phyloP scores from a whole-genome alignment of 2,329 filamentous ascomycete species.

The Fusarium fujikuroi region DNA sequence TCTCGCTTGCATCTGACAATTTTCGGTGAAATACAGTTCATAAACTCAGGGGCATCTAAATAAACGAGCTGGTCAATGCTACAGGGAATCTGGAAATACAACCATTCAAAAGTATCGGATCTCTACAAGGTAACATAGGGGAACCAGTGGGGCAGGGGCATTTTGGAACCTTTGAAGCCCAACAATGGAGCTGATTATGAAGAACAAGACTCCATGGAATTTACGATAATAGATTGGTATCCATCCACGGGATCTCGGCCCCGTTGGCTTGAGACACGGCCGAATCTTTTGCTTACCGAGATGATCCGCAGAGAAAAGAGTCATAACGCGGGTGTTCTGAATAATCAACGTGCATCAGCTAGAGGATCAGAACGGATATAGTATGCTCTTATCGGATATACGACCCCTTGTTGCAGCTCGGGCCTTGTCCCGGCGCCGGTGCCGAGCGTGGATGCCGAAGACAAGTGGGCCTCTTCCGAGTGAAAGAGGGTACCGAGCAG shows the following conservation, averaged over 20 bases:
- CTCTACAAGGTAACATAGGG: slow-evolving; percentile 7
- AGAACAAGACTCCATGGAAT: slow-evolving; percentile 5
- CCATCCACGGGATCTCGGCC: slow-evolving; percentile 25
- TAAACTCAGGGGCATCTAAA: slow-evolving; percentile 10
- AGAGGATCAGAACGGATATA: slow-evolving; percentile 23
- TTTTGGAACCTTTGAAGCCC: slow-evolving; percentile 31
- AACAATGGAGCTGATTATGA: slow-evolving; percentile 25
- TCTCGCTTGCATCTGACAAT: neutral
- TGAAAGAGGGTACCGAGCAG: slow-evolving; percentile 5
- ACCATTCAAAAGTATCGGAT: slow-evolving; percentile 10
- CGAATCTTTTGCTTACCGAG: slow-evolving; percentile 24
- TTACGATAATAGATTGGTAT: neutral
- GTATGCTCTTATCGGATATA: slow-evolving; percentile 25
- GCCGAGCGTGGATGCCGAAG: slow-evolving; percentile 38
- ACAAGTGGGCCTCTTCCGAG: slow-evolving; percentile 18
- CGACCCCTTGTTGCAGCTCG: neutral
- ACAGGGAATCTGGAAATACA: neutral
- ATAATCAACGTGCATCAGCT: neutral
- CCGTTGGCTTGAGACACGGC: slow-evolving; percentile 19
- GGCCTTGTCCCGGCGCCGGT: slow-evolving; percentile 26
- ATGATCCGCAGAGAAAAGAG: slow-evolving; percentile 7
- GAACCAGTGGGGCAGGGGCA: slow-evolving; percentile 17
- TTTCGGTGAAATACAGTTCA: neutral
- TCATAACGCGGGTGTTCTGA: slow-evolving; percentile 1
- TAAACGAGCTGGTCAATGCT: slow-evolving; percentile 17